A percentile compares a stretch with the other conserved stretches of the same genome.
These are phyloP conservation scores for Calonectria hawksworthii DNA, from an alignment of 2,329 filamentous ascomycete species.

Conservation along the genomic window DNA sequence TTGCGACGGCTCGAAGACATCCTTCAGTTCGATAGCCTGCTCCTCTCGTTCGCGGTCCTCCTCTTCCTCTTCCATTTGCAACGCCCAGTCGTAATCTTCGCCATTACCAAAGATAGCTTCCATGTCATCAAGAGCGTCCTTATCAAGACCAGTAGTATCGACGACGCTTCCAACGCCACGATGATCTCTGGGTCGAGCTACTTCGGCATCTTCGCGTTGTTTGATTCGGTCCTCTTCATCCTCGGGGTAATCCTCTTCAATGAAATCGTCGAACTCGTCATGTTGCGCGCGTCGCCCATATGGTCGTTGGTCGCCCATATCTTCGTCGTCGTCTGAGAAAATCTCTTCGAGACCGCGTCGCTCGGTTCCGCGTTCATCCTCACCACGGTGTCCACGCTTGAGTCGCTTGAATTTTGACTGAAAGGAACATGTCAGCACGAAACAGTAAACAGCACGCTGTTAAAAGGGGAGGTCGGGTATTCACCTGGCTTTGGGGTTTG, in stretches of 20 bases:
- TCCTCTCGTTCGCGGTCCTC: conserved; percentile 84
- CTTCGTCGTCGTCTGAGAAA: conserved; percentile 95
- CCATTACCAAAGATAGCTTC: conserved; percentile 96
- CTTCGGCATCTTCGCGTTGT: conserved; percentile 88
- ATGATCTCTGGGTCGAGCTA: conserved; percentile 81
- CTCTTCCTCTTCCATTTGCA: conserved; percentile 89
- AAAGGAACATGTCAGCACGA: conserved; percentile 12
- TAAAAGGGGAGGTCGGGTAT: conserved; percentile 36
- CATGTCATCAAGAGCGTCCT: conserved; percentile 95
- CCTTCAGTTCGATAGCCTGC: conserved; percentile 91
- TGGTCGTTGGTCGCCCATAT: conserved; percentile 68
- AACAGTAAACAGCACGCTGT: neutral
- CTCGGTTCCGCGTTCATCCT: conserved; percentile 74
- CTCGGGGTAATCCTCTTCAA: conserved; percentile 94
- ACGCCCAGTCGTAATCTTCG: conserved; percentile 94
- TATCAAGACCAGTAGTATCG: conserved; percentile 88
- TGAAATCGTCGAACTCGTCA: conserved; percentile 95
- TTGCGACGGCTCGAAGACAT: conserved; percentile 98
- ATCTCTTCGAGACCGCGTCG: conserved; percentile 89
- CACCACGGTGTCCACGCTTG: conserved; percentile 89
- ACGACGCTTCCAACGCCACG: conserved; percentile 78
- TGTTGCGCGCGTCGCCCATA: conserved; percentile 71
- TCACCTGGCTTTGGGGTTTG: conserved; percentile 78
- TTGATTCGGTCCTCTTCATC: conserved; percentile 84
- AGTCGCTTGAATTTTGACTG: conserved; percentile 96